Evolutionary conservation across 2,329 filamentous ascomycete species (phyloP).

Genomic region (Calonectria hawksworthii): DNA sequence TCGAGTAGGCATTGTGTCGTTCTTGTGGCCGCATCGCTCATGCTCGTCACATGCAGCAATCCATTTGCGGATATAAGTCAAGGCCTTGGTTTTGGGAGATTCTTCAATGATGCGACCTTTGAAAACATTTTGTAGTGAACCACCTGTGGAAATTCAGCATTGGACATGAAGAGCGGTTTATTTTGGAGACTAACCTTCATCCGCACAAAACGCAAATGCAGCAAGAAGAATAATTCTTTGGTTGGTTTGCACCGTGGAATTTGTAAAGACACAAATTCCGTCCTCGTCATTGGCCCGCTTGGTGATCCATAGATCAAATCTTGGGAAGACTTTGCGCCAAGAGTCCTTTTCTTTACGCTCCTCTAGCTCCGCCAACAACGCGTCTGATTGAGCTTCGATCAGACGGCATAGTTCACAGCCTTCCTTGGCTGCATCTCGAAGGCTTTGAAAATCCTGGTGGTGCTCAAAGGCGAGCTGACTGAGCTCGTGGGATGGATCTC

Average conservation of each 20-base stretch:
- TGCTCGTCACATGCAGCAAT: constrained; percentile 4
- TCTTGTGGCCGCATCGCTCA: not conserved
- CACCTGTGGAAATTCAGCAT: not conserved
- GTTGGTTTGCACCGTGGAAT: not conserved
- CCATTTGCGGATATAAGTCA: not conserved
- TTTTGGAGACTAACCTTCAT: constrained; percentile 1
- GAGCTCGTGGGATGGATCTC: not conserved
- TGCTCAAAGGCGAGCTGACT: not conserved
- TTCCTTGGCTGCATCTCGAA: not conserved
- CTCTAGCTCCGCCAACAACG: constrained; percentile 6
- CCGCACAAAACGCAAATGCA: constrained; percentile 9
- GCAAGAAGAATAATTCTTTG: constrained; percentile 1
- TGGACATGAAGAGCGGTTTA: not conserved
- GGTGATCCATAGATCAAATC: constrained; percentile 8
- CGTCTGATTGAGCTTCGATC: not conserved
- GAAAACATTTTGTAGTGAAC: not conserved
- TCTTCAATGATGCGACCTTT: not conserved
- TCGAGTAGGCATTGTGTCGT: not conserved
- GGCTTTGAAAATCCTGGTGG: not conserved
- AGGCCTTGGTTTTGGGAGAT: not conserved
- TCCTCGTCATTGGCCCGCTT: constrained; percentile 6
- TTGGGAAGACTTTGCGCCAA: not conserved
- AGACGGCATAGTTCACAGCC: constrained; percentile 5
- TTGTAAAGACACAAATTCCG: constrained; percentile 14
- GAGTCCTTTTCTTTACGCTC: not conserved